Evolutionary conservation across 257 asterid species (phyloP).

Genomic region (Haberlea rhodopensis): DNA sequence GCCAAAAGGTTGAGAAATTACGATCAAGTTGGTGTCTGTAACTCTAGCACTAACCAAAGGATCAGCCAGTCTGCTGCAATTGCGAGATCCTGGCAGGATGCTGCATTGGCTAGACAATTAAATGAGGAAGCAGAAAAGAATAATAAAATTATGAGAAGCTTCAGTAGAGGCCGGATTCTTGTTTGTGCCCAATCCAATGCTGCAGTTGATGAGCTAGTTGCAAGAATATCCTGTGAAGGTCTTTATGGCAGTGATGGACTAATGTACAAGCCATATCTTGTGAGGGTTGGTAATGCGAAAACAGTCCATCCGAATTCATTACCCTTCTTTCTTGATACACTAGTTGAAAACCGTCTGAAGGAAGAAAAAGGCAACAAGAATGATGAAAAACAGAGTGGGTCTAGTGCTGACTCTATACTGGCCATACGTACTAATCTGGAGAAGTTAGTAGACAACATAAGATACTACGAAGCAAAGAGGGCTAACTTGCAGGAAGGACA

Average conservation of each 20-base stretch:
- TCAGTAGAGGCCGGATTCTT: slow-evolving; percentile 71
- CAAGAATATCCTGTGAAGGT: slow-evolving; percentile 82
- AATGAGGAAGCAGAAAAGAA: slow-evolving; percentile 48
- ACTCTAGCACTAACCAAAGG: slow-evolving; percentile 43
- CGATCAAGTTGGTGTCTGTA: slow-evolving; percentile 32
- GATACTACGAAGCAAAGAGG: slow-evolving; percentile 75
- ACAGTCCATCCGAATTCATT: slow-evolving; percentile 87
- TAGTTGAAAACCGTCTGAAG: slow-evolving; percentile 73
- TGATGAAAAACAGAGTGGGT: slow-evolving; percentile 48
- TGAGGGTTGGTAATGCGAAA: slow-evolving; percentile 91
- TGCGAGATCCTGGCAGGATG: slow-evolving; percentile 99
- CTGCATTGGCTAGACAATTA: slow-evolving; percentile 83
- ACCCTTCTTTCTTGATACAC: slow-evolving; percentile 86
- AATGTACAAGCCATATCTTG: slow-evolving; percentile 80
- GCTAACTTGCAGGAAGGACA: slow-evolving; percentile 63
- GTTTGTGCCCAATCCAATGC: slow-evolving; percentile 99
- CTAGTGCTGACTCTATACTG: slow-evolving; percentile 44
- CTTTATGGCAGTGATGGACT: slow-evolving; percentile 72
- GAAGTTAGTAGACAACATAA: slow-evolving; percentile 75
- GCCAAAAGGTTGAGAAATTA: slow-evolving; percentile 43
- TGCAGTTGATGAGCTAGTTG: slow-evolving; percentile 93
- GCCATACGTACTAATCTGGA: slow-evolving; percentile 68
- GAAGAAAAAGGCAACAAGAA: slow-evolving; percentile 50
- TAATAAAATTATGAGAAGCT: slow-evolving; percentile 38
- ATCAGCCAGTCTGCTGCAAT: slow-evolving; percentile 78